Conservation (phyloP, 2,329 filamentous ascomycete species). For the Colletotrichum coccodes region DNA sequence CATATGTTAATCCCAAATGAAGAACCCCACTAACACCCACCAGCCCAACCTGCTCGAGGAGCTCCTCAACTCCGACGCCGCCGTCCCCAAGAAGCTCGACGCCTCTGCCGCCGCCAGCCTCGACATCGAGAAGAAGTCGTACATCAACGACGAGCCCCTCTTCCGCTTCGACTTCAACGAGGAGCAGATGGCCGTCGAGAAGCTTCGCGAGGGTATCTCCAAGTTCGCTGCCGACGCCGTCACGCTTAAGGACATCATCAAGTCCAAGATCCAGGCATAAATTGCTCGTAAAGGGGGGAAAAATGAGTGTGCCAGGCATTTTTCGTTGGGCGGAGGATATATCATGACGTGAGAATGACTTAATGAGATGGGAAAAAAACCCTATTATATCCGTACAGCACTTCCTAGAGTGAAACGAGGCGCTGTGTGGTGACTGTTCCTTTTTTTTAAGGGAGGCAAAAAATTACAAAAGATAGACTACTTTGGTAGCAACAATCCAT, state of each 20-base stretch:
- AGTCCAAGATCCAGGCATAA: slow-evolving; percentile 78
- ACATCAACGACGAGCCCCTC: slow-evolving; percentile 86
- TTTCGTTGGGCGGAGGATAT: slow-evolving; percentile 20
- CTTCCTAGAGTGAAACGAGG: slow-evolving; percentile 14
- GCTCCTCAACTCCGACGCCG: slow-evolving; percentile 83
- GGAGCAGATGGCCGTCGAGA: slow-evolving; percentile 99
- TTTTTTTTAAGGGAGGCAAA: slow-evolving; percentile 1
- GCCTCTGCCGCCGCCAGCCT: slow-evolving; percentile 71
- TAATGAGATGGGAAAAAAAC: slow-evolving; percentile 29
- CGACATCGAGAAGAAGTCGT: slow-evolving; percentile 87
- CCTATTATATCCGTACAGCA: background rate
- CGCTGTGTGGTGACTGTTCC: background rate
- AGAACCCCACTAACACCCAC: background rate
- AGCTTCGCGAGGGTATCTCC: slow-evolving; percentile 98
- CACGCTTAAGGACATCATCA: slow-evolving; percentile 92
- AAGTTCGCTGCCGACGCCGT: slow-evolving; percentile 97
- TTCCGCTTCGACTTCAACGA: slow-evolving; percentile 99
- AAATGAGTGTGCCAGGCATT: background rate
- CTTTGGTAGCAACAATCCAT: background rate
- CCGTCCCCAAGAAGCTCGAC: slow-evolving; percentile 94
- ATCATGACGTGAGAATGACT: slow-evolving; percentile 34
- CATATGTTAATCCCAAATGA: background rate
- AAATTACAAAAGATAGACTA: background rate
- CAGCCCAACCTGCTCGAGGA: slow-evolving; percentile 94
- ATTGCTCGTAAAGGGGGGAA: slow-evolving; percentile 5